Evolutionary conservation across 495 filamentous ascomycete genomes (phyloP).

Genomic region (Corynascus novoguineensis): DNA sequence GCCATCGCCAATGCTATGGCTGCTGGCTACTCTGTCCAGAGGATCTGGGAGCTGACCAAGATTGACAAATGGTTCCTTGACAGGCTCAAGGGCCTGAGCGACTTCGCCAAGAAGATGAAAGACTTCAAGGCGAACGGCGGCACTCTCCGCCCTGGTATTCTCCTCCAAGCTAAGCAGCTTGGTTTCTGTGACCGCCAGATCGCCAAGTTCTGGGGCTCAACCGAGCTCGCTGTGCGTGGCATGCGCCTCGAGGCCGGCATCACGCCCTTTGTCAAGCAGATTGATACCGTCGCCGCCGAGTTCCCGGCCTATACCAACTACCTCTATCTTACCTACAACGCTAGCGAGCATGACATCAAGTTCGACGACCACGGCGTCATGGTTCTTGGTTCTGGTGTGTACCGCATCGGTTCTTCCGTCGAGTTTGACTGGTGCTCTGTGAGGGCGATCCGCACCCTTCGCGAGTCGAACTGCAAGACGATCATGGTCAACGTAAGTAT

Average conservation of each 20-base stretch:
- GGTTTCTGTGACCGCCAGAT: slow-evolving; percentile 93
- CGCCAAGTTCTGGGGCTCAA: slow-evolving; percentile 88
- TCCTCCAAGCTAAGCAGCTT: slow-evolving; percentile 81
- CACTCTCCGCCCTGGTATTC: slow-evolving; percentile 47
- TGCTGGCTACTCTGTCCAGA: slow-evolving; percentile 84
- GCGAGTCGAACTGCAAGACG: slow-evolving; percentile 83
- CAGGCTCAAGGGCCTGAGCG: slow-evolving; percentile 81
- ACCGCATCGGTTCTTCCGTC: slow-evolving; percentile 94
- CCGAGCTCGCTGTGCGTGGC: slow-evolving; percentile 79
- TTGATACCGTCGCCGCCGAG: slow-evolving; percentile 96
- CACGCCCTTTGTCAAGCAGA: slow-evolving; percentile 88
- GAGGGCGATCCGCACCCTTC: slow-evolving; percentile 84
- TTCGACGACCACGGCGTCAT: slow-evolving; percentile 89
- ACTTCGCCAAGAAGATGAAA: slow-evolving; percentile 76
- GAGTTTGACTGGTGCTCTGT: slow-evolving; percentile 99
- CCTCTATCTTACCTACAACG: slow-evolving; percentile 94
- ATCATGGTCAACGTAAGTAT: slow-evolving; percentile 79
- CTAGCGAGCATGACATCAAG: slow-evolving; percentile 72
- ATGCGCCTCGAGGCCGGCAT: slow-evolving; percentile 80
- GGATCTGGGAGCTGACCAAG: slow-evolving; percentile 95
- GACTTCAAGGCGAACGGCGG: slow-evolving; percentile 65
- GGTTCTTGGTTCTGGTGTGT: slow-evolving; percentile 96
- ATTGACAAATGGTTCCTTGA: slow-evolving; percentile 98
- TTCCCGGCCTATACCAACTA: slow-evolving; percentile 96
- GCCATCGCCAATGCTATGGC: slow-evolving; percentile 98